These are phyloP conservation scores for Vaccinium corymbosum DNA, from an alignment of 148 eudicot genomes.

Conservation along the genomic window DNA sequence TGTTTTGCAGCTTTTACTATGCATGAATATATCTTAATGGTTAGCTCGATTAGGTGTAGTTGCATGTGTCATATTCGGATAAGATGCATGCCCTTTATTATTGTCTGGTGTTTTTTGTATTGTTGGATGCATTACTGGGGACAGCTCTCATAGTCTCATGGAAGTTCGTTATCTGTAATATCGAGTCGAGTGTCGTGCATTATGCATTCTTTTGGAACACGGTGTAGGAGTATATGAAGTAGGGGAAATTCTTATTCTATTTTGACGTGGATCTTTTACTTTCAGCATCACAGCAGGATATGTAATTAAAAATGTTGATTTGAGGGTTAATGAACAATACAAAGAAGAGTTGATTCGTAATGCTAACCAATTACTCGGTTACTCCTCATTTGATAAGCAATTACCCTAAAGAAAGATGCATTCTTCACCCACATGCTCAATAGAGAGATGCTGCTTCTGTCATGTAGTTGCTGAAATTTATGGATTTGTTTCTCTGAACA, in stretches of 20 bases:
- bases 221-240: background rate
- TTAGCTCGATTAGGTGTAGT: background rate
- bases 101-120: background rate
- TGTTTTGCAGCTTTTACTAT: background rate
- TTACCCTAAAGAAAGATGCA: background rate
- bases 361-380: background rate
- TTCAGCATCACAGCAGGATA: background rate
- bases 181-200: background rate
- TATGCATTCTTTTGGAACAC: background rate
- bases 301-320: background rate
- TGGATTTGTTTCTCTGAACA: slow-evolving; percentile 30
- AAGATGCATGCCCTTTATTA: background rate
- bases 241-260: background rate
- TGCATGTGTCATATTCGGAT: background rate
- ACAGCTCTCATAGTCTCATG: background rate
- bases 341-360: background rate
- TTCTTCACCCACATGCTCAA: background rate
- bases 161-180: background rate
- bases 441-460: background rate
- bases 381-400: background rate
- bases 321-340: background rate
- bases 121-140: background rate
- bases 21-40: background rate
- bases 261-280: background rate
- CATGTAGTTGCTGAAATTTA: slow-evolving; percentile 10